phyloP scores from a whole-genome alignment of 1,139 yeast genomes.

The Suhomyces bokatorum region DNA sequence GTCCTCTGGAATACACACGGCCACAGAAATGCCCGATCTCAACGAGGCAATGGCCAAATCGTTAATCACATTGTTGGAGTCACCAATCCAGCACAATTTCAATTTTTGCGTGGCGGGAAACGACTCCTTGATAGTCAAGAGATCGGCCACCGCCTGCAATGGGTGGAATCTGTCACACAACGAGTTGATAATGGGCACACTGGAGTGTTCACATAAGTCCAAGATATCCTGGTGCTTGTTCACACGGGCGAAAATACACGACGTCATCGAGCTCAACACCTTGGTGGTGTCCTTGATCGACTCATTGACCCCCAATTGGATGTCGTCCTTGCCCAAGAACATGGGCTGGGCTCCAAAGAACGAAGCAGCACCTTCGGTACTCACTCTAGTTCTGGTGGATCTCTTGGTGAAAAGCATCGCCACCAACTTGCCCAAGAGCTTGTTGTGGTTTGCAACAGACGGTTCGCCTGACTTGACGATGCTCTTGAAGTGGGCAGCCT shows the following conservation, averaged over 20 bases:
- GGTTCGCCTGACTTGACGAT: constrained; percentile 54
- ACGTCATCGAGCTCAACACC: constrained; percentile 92
- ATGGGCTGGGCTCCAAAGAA: constrained; percentile 95
- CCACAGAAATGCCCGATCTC: constrained; percentile 78
- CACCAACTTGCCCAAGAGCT: constrained; percentile 75
- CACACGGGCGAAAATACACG: constrained; percentile 95
- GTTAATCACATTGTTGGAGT: constrained; percentile 91
- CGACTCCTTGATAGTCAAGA: constrained; percentile 80
- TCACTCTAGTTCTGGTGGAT: constrained; percentile 91
- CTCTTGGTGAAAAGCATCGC: constrained; percentile 86
- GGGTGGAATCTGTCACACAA: constrained; percentile 94
- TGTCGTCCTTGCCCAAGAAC: constrained; percentile 95
- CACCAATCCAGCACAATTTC: constrained; percentile 95
- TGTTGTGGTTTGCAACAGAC: constrained; percentile 48
- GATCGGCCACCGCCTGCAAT: constrained; percentile 89
- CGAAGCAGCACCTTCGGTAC: constrained; percentile 91
- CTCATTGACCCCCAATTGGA: constrained; percentile 94
- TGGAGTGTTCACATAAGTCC: constrained; percentile 69
- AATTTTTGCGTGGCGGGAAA: constrained; percentile 61
- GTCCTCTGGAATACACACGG: constrained; percentile 79
- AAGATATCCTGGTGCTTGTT: constrained; percentile 79
- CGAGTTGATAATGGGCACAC: constrained; percentile 90
- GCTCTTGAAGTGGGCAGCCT: constrained; percentile 63
- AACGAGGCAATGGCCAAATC: constrained; percentile 91
- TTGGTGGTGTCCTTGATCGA: constrained; percentile 82